Conservation (phyloP, 192 early-diverging fungal genomes). For the Mortierella antarctica region DNA sequence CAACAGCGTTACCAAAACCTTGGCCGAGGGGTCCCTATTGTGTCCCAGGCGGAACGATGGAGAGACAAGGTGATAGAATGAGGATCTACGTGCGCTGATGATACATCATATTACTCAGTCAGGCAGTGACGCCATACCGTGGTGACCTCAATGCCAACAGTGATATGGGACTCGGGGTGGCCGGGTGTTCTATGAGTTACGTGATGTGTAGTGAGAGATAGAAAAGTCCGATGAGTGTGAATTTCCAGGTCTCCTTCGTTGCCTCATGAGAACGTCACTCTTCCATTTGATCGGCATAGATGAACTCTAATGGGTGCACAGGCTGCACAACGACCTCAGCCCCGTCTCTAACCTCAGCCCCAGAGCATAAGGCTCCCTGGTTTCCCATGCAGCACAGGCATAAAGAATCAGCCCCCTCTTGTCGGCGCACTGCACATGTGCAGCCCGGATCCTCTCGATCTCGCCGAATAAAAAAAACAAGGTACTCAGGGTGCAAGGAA, state of each 20-base stretch:
- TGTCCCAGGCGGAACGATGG: not conserved
- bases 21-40: conserved; percentile 89
- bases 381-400: no score
- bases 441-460: no score
- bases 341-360: no score
- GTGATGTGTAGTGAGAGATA: not conserved
- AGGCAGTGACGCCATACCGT: conserved; percentile 59
- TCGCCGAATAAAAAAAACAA: not conserved
- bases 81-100: not conserved
- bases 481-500: not conserved
- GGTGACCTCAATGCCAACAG: conserved; percentile 94
- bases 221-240: no score
- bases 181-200: conserved; percentile 84
- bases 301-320: no score
- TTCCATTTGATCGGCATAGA: no score
- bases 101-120: not conserved
- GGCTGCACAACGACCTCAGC: no score
- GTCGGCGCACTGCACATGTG: no score
- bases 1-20: conserved; percentile 92
- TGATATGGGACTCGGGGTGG: conserved; percentile 92
- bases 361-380: no score
- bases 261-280: no score
- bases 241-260: not conserved
- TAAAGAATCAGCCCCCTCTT: no score
- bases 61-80: not conserved